phyloP scores from a whole-genome alignment of 768 basidiomycete species.

The Dacryopinax spathularia region DNA sequence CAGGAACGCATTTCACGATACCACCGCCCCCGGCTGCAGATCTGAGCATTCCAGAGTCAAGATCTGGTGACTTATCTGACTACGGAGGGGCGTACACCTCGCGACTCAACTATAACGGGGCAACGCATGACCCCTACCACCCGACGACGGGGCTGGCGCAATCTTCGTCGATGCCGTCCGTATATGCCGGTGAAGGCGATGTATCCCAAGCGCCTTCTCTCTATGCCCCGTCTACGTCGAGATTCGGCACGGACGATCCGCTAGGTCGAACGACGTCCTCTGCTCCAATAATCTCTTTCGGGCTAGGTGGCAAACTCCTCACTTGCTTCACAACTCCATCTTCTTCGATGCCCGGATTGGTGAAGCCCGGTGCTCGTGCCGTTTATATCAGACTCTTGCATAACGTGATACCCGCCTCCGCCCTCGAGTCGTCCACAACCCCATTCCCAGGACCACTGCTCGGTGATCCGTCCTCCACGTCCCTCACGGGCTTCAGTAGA shows the following conservation, averaged over 20 bases:
- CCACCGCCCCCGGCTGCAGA: not conserved
- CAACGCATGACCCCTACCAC: not conserved
- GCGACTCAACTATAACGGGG: not conserved
- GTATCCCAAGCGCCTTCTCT: slow-evolving; percentile 17
- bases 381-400: slow-evolving; percentile 54
- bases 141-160: not conserved
- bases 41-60: not conserved
- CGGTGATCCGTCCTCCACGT: slow-evolving; percentile 45
- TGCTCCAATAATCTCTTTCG: slow-evolving; percentile 74
- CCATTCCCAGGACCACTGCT: slow-evolving; percentile 81
- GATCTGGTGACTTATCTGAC: not conserved
- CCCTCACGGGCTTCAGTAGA: slow-evolving; percentile 52
- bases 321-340: slow-evolving; percentile 73
- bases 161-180: not conserved
- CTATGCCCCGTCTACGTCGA: slow-evolving; percentile 75
- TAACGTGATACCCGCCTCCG: slow-evolving; percentile 54
- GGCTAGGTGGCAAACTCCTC: slow-evolving; percentile 82
- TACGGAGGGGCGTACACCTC: not conserved
- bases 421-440: slow-evolving; percentile 37
- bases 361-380: slow-evolving; percentile 49
- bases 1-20: not conserved
- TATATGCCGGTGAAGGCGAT: not conserved
- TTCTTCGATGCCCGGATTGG: slow-evolving; percentile 68
- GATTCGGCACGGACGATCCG: slow-evolving; percentile 70
- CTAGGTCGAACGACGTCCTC: slow-evolving; percentile 56